Base-by-base conservation (phyloP, 352 stramenopile species). In the Pythium brachiatum region DNA sequence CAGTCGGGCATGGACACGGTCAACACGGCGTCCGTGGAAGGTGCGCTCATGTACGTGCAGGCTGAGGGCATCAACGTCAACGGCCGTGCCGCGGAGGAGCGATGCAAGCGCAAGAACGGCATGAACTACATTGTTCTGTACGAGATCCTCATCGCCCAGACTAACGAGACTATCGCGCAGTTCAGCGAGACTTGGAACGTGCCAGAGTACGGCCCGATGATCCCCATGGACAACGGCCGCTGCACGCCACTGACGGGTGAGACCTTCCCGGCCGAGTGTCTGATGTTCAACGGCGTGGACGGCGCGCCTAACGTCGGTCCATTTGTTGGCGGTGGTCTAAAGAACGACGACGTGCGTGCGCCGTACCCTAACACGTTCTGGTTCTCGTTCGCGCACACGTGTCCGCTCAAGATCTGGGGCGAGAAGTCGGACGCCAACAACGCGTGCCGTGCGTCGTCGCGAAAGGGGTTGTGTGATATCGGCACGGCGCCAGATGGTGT, bases 21-120 rank as follows among this genome's bases (percentile, higher is more conserved):
- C 57, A 94, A 94, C 68, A 88, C 81, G 6, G 85, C 82, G 18
- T 79, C 62, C 0, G 80, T 94, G 0, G 82, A 92, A 26, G 85
- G 85, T 18, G 74, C 80, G 4, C 72, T 94, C 44, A 90, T 92
- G 79, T 94, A 88, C 54, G 81, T 94, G 5, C 82, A 92, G 66
- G 81, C 82, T 1, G 84, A 94, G 36, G 80, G 81, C 16, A 94
- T 94, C 69, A 88, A 94, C 62, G 32, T 76, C 23, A 76, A 83
- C 41, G 65, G 72, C 12, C 80, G 82, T 7, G 60, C 74, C 0
- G 31, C 68, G 2, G 64, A 81, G 0, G 57, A 88, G 21, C 76
- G 78, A 6, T 94, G 84, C 65, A 56, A 56, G 44, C 72, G 76
- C 50, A 82, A 85, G 69, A 83, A 77, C 59, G 69, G 78, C 20